phyloP scores from a whole-genome alignment of 2,329 filamentous ascomycete species.

The Monosporascus sp. region DNA sequence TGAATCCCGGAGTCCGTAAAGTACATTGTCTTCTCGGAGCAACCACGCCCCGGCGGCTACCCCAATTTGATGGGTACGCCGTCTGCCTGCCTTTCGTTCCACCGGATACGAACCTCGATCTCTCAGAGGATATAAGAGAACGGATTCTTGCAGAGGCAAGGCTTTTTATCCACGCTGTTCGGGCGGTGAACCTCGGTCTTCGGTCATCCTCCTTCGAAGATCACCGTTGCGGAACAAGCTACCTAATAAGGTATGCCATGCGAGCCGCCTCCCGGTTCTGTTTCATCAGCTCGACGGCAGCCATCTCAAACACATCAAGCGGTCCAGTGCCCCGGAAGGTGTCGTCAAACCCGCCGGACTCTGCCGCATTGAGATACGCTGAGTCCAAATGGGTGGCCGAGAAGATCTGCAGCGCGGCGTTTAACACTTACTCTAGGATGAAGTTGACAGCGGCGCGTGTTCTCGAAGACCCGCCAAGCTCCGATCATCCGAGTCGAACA shows the following conservation, averaged over 20 bases:
- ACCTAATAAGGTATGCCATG: slow-evolving; percentile 41
- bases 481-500: slow-evolving; percentile 42
- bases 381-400: slow-evolving; percentile 56
- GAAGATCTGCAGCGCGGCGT: slow-evolving; percentile 40
- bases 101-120: slow-evolving; percentile 41
- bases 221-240: slow-evolving; percentile 43
- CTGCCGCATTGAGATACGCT: slow-evolving; percentile 48
- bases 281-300: slow-evolving; percentile 23
- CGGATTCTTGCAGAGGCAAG: slow-evolving; percentile 38
- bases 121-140: slow-evolving; percentile 35
- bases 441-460: not conserved
- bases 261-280: slow-evolving; percentile 11
- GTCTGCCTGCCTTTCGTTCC: slow-evolving; percentile 43
- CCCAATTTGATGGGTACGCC: slow-evolving; percentile 30
- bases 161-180: slow-evolving; percentile 57
- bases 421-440: slow-evolving; percentile 7
- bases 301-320: slow-evolving; percentile 6
- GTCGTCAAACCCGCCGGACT: slow-evolving; percentile 34
- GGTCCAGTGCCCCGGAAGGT: slow-evolving; percentile 35
- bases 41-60: slow-evolving; percentile 19
- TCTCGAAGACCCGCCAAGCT: slow-evolving; percentile 22
- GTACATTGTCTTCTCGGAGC: slow-evolving; percentile 53
- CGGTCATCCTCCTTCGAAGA: slow-evolving; percentile 49
- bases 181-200: slow-evolving; percentile 61
- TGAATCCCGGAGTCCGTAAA: slow-evolving; percentile 29